Evolutionary conservation across 2,329 filamentous ascomycete genomes (phyloP), one percentile per base, ranked within the genome.

Genomic region (Ophidiomyces ophidiicola): DNA sequence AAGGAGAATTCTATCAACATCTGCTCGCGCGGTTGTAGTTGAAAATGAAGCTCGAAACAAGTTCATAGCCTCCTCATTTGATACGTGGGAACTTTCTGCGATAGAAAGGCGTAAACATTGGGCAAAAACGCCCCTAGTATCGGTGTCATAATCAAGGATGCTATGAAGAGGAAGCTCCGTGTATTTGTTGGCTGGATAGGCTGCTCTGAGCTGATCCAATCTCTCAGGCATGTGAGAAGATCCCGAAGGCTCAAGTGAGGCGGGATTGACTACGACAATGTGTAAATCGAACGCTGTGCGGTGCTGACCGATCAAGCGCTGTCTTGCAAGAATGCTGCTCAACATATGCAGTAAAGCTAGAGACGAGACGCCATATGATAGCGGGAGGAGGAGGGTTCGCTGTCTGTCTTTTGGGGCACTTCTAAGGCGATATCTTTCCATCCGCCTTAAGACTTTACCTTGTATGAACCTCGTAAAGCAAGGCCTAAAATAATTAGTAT

Each of bases 301-400:
- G 3, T 75, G 73, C 36, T 55, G 53, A 48, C 76, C 76, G 44
- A 74, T 78, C 30, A 70, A 66, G 28, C 71, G 68, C 55, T 88
- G 80, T 39, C 70, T 71, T 47, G 72, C 67, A 32, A 82, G 67
- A 53, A 85, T 82, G 44, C 71, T 64, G 57, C 83, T 73, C 39
- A 96, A 66, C 15, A 93, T 69, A 50, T 88, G 74, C 20, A 93
- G 67, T 30, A 98, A 67, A 10, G 77, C 74, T 10, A 81, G 70
- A 0, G 88, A 96, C 1, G 82, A 90, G 1, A 81, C 67, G 0
- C 90, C 88, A 51, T 85, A 79, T 0, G 87, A 94, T 1, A 94
- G 65, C 4, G 86, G 84, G 14, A 94, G 65, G 12, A 94, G 65
- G 33, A 94, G 72, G 49, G 61, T 72, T 48, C 62, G 64, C 41